Percentiles rank a stretch among this genome's conserved stretches.
Conservation (phyloP, 164 flowering plant genomes). For the Amborella trichopoda region DNA sequence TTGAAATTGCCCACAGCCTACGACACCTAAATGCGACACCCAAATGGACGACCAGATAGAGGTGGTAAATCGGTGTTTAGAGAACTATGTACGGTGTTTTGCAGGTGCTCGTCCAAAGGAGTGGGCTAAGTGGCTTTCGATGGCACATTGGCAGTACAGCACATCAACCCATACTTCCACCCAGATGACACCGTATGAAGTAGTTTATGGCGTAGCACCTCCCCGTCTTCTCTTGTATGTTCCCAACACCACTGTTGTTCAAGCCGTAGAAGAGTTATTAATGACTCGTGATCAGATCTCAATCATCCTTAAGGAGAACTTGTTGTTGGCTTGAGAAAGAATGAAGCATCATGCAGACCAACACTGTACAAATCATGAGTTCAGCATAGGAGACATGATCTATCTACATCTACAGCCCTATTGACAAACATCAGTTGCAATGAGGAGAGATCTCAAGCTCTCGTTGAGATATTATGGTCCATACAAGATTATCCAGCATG, state of each 20-base stretch:
- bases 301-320: background rate
- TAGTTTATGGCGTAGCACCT: slow-evolving; percentile 1
- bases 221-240: slow-evolving; percentile 2
- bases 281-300: slow-evolving; percentile 1
- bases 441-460: background rate
- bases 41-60: slow-evolving; percentile 2
- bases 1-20: too few species aligned
- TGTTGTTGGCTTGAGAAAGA: background rate
- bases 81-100: slow-evolving; percentile 4
- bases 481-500: background rate
- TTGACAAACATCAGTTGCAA: background rate
- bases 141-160: slow-evolving; percentile 2
- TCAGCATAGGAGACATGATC: slow-evolving; percentile 8
- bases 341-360: slow-evolving; percentile 9
- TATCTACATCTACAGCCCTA: slow-evolving; percentile 5
- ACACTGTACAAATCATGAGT: slow-evolving; percentile 1
- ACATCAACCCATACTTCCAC: background rate
- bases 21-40: slow-evolving; percentile 2
- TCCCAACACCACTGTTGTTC: background rate
- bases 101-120: background rate
- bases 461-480: background rate
- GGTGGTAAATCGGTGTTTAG: slow-evolving; percentile 2
- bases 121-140: slow-evolving; percentile 6
- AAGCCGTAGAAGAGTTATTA: slow-evolving; percentile 6
- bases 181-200: slow-evolving; percentile 3